Evolutionary conservation across 1,284 basidiomycete genomes (phyloP).

Genomic region (Entoloma clypeatum): DNA sequence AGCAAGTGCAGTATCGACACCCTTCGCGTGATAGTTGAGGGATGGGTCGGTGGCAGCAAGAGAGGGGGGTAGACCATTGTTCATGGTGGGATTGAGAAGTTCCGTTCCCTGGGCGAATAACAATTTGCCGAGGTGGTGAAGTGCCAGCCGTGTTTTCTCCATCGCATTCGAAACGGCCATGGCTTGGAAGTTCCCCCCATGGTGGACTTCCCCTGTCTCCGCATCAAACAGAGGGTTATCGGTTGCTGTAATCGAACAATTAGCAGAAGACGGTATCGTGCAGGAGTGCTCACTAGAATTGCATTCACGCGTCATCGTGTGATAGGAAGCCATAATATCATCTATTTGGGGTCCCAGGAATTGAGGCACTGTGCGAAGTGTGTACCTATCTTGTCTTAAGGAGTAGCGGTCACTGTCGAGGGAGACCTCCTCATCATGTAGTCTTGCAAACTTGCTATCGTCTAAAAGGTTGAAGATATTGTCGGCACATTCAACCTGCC

Average conservation of each 20-base stretch:
- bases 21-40: slow-evolving; percentile 82
- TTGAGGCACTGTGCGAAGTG: slow-evolving; percentile 79
- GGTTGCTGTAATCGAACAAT: slow-evolving; percentile 49
- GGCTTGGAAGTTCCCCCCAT: slow-evolving; percentile 82
- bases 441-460: slow-evolving; percentile 68
- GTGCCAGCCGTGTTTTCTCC: slow-evolving; percentile 80
- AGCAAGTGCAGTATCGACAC: slow-evolving; percentile 80
- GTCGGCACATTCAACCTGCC: slow-evolving; percentile 69
- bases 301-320: slow-evolving; percentile 71
- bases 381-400: slow-evolving; percentile 77
- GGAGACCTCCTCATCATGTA: slow-evolving; percentile 56
- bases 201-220: slow-evolving; percentile 63
- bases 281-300: slow-evolving; percentile 69
- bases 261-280: slow-evolving; percentile 57
- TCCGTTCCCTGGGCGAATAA: slow-evolving; percentile 84
- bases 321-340: slow-evolving; percentile 66
- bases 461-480: slow-evolving; percentile 67
- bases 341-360: slow-evolving; percentile 87
- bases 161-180: slow-evolving; percentile 86
- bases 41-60: slow-evolving; percentile 79
- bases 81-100: slow-evolving; percentile 77
- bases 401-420: slow-evolving; percentile 52
- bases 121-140: slow-evolving; percentile 82
- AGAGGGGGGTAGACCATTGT: slow-evolving; percentile 77
- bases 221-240: slow-evolving; percentile 75